Evolutionary conservation across 306 rosid species (phyloP).

Genomic region (Dicorynia guianensis): DNA sequence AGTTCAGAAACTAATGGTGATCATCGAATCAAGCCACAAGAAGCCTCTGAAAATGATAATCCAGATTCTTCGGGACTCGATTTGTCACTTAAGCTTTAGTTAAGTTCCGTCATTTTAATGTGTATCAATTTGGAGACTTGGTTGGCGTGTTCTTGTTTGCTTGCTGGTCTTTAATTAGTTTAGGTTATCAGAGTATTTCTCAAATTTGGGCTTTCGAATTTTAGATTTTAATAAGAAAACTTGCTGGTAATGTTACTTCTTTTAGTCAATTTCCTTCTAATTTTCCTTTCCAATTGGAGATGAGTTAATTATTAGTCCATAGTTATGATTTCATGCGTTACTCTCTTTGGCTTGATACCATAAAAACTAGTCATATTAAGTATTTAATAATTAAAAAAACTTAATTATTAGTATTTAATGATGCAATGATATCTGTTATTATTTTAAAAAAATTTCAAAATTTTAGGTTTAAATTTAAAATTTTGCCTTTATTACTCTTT

Average conservation of each 20-base stretch:
- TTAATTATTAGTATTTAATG: no score
- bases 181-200: background rate
- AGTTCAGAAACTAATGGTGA: background rate
- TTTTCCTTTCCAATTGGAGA: no score
- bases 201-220: background rate
- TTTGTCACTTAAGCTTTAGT: slow-evolving; percentile 62
- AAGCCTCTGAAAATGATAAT: slow-evolving; percentile 5
- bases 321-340: no score
- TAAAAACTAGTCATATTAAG: no score
- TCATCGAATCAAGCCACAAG: slow-evolving; percentile 20
- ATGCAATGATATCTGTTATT: no score
- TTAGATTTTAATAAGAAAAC: background rate
- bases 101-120: background rate
- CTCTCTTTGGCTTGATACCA: no score
- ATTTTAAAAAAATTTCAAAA: no score
- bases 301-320: no score
- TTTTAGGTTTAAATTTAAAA: no score
- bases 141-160: background rate
- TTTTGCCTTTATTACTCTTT: no score
- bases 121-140: background rate
- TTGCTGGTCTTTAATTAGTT: background rate
- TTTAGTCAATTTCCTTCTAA: no score
- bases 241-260: background rate
- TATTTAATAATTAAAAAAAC: no score
- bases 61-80: slow-evolving; percentile 45